These are phyloP conservation scores for Scenedesmus sp. DNA, from an alignment of 163 green algal genomes.

Conservation along the genomic window DNA sequence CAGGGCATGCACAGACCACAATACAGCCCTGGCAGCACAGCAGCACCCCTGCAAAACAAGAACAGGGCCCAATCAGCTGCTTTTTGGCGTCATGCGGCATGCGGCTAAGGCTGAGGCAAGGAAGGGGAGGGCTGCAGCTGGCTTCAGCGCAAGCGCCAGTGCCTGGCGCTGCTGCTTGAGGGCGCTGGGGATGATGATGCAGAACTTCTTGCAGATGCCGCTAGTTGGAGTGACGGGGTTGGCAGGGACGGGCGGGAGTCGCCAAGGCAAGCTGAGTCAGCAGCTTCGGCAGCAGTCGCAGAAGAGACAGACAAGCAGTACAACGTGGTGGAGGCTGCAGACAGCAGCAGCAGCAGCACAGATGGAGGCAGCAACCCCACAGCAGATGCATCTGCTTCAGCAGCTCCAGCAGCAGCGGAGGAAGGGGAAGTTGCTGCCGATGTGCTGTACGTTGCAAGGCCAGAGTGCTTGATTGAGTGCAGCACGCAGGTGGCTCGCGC, in stretches of 20 bases:
- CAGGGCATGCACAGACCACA: no score
- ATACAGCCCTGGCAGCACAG: no score
- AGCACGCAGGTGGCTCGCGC: not conserved
- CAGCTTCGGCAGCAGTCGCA: not conserved
- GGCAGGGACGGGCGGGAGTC: not conserved
- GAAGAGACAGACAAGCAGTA: not conserved
- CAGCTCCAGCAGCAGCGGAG: no score
- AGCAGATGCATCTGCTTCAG: not conserved
- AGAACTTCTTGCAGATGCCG: not conserved
- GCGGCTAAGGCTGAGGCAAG: not conserved
- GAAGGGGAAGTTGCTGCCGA: not conserved
- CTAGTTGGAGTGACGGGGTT: not conserved
- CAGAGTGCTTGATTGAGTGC: not conserved
- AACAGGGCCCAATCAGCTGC: no score
- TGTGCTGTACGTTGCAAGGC: not conserved
- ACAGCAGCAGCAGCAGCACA: not conserved
- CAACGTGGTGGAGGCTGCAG: no score
- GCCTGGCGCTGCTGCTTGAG: not conserved
- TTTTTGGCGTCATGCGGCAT: no score
- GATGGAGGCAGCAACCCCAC: not conserved
- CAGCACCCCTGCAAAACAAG: no score
- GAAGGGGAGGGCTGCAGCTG: not conserved
- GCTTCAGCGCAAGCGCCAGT: not conserved
- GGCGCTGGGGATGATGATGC: not conserved
- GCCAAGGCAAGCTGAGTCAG: not conserved